Evolutionary conservation across 2,329 filamentous ascomycete species (phyloP).

Genomic region (Aotearoamyces nothofagi): DNA sequence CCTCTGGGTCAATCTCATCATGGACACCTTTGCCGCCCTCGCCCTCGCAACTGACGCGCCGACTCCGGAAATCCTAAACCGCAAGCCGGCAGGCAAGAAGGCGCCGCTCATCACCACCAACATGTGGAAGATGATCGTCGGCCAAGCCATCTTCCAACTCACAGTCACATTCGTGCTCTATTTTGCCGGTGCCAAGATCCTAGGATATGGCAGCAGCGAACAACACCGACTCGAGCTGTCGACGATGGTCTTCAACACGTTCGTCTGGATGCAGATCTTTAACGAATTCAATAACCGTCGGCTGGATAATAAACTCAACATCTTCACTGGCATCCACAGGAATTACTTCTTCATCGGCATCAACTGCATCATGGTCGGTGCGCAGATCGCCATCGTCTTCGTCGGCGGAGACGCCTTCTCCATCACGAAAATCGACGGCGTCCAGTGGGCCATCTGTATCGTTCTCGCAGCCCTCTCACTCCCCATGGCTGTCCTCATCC

Average conservation of each 20-base stretch:
- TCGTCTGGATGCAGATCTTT: constrained; percentile 99
- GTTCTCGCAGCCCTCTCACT: constrained; percentile 74
- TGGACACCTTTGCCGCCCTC: constrained; percentile 73
- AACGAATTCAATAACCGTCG: constrained; percentile 94
- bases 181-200: constrained; percentile 50
- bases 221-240: constrained; percentile 38
- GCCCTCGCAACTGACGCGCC: constrained; percentile 64
- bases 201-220: constrained; percentile 35
- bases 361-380: constrained; percentile 73
- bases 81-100: constrained; percentile 61
- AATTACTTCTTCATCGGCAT: constrained; percentile 88
- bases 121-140: constrained; percentile 99
- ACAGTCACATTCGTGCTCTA: constrained; percentile 66
- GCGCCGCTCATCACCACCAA: constrained; percentile 68
- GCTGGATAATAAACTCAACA: constrained; percentile 88
- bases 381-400: constrained; percentile 80
- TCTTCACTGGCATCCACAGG: constrained; percentile 72
- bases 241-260: constrained; percentile 91
- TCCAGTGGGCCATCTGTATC: constrained; percentile 79
- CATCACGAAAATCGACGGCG: constrained; percentile 41
- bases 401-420: constrained; percentile 72
- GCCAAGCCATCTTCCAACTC: constrained; percentile 82
- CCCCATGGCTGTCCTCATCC: constrained; percentile 66
- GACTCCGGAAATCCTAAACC: constrained; percentile 49
- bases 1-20: constrained; percentile 74